Evolutionary conservation across 1,139 yeast genomes (phyloP), one percentile per base, ranked within the genome.

Genomic region (Scheffersomyces segobiensis): DNA sequence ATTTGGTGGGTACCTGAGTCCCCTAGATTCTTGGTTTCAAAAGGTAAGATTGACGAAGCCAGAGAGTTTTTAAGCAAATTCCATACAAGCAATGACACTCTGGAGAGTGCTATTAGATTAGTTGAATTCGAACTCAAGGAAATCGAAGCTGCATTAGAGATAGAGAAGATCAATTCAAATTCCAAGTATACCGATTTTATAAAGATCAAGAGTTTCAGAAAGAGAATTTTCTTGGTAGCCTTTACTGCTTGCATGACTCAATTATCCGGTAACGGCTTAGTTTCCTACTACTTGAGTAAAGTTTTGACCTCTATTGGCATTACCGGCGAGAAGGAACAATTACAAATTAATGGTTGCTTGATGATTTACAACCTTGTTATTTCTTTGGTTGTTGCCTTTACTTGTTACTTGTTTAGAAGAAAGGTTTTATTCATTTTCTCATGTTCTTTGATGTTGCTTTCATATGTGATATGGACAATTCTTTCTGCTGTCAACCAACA

Each of bases 241-340:
- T 73, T 74, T 63, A 67, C 76, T 49, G 77, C 78, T 50, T 63
- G 71, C 20, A 71, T 80, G 67, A 77, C 61, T n/a, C n/a, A n/a
- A n/a, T n/a, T n/a, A n/a, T n/a, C n/a, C n/a, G n/a, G n/a, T n/a
- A n/a, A n/a, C n/a, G 85, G 84, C 56, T 73, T 83, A 56, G 83
- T 83, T 20, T 79, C 85, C 0, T 83, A 82, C 71, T 83, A 83
- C 67, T 71, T 84, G 62, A 77, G 76, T 56, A 75, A 75, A 61
- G 86, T 83, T 32, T 74, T 83, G 64, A 69, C 75, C 59, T 77
- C 84, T 10, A 80, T 83, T 65, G 86, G 87, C 57, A 79, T 82
- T 61, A 82, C 82, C 42, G 75, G 73, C 6, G 69, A 77, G n/a
- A 67, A 70, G 17, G 70, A 68, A 60, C 85, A 83, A 68, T 74